Evolutionary conservation across 257 asterid species (phyloP), one percentile per base, ranked within the genome.

Genomic region (Avicennia marina): DNA sequence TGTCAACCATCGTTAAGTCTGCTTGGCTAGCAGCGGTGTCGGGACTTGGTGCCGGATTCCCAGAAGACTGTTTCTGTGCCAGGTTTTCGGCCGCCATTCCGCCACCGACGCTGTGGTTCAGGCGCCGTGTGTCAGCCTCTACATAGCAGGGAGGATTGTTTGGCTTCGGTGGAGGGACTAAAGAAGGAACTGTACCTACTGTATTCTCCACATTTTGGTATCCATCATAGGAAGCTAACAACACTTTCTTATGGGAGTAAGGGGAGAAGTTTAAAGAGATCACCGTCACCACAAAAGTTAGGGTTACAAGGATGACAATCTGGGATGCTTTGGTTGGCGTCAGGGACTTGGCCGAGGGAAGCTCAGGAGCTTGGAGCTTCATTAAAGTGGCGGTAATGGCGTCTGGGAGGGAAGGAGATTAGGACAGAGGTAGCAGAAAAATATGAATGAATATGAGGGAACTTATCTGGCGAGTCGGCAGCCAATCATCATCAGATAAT

Each of bases 311-410:
- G 2, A 11, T 8, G 41, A 36, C 41, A 11, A 36, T 2, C 13
- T 36, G 6, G 41, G 41, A 36, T 36, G 41, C 41, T 12, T 36
- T 36, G 6, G 3, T 36, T 56, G 86, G 60, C 5, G 78, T 31
- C 29, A 78, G 94, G 20, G 65, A 54, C 13, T 11, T 36, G 2
- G 33, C 33, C 33, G 41, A 36, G 13, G 41, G 13, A 11, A 36
- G 2, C 2, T 36, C 41, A 36, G 41, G 41, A 11, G 6, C 41
- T 5, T 36, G 41, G 3, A 5, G 41, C 41, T 36, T 36, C 41
- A 36, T 36, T 36, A 12, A 11, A 36, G 3, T 5, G 13, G 13
- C n/a, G n/a, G n/a, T n/a, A 1, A 36, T 36, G 41, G 41, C 2
- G 41, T n/a, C n/a, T n/a, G 10, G 13, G 41, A 5, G 41, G 2